Evolutionary conservation across 192 early-diverging fungal genomes (phyloP).

Genomic region (Coemansia biformis): DNA sequence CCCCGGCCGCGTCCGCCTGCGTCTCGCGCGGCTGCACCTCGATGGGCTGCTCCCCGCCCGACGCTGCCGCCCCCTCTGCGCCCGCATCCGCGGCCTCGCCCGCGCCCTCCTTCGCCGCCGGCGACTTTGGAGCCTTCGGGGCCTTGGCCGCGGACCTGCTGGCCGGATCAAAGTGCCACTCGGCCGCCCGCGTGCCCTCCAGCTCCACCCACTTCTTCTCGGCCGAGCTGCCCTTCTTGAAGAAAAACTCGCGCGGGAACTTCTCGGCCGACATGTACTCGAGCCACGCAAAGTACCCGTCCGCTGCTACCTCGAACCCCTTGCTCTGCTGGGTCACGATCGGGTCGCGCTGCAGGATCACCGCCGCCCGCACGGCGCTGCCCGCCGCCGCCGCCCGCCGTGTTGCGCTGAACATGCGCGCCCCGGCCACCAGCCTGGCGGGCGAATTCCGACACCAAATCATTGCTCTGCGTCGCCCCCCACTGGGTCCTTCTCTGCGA

Average conservation of each 20-base stretch:
- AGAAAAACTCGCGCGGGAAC: conserved; percentile 48
- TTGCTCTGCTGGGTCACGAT: conserved; percentile 30
- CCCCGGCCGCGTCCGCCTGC: conserved; percentile 59
- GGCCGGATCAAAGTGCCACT: conserved; percentile 37
- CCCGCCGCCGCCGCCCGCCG: not conserved
- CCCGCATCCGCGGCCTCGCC: not conserved
- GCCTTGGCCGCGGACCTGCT: conserved; percentile 21
- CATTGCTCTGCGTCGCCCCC: not conserved
- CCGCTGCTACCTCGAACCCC: conserved; percentile 30
- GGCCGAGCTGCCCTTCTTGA: conserved; percentile 45
- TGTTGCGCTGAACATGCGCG: conserved; percentile 27
- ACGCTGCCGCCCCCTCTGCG: not conserved
- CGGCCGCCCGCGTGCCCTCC: conserved; percentile 19
- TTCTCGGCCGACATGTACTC: conserved; percentile 38
- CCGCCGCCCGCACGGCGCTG: conserved; percentile 18
- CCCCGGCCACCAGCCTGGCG: not conserved
- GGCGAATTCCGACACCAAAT: conserved; percentile 12
- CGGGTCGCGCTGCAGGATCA: conserved; percentile 47
- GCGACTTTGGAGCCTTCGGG: conserved; percentile 7
- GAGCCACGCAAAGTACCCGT: conserved; percentile 44
- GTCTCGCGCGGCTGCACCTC: conserved; percentile 55
- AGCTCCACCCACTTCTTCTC: conserved; percentile 38
- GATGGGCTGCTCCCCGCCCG: conserved; percentile 46
- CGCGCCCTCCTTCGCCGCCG: not conserved
- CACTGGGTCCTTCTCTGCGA: not conserved